phyloP scores from a whole-genome alignment of 2,329 filamentous ascomycete species.

The Talaromyces sp. region DNA sequence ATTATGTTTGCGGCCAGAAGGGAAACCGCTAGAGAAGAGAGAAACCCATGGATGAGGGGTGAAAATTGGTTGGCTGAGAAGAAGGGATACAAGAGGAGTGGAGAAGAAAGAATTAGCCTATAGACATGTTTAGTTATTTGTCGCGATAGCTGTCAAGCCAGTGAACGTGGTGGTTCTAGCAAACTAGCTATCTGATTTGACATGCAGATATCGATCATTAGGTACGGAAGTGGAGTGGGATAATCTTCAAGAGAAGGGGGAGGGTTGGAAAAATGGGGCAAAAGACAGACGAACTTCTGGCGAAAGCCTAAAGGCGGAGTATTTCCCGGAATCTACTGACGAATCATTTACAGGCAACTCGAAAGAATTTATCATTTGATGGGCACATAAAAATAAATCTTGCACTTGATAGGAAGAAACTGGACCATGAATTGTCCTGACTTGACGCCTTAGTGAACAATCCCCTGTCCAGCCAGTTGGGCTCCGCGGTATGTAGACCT shows the following conservation, averaged over 20 bases:
- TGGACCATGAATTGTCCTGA: background rate
- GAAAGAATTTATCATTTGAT: background rate
- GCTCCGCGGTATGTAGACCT: conserved; percentile 11
- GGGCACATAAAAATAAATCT: background rate
- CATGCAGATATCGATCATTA: conserved; percentile 8
- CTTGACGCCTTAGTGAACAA: conserved; percentile 13
- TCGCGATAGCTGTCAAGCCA: conserved; percentile 13
- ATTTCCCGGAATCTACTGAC: background rate
- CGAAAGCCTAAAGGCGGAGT: conserved; percentile 15
- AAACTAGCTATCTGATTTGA: conserved; percentile 7
- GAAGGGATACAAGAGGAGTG: background rate
- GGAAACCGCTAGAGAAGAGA: background rate
- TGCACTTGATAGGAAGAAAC: conserved; percentile 4
- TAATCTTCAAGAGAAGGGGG: conserved; percentile 9
- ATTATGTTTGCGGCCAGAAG: conserved; percentile 1
- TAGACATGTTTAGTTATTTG: background rate
- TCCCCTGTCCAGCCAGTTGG: conserved; percentile 12
- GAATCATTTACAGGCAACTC: background rate
- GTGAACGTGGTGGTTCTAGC: conserved; percentile 19
- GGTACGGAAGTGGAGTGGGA: conserved; percentile 1
- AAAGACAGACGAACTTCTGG: background rate
- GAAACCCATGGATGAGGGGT: conserved; percentile 23
- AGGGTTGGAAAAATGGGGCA: background rate
- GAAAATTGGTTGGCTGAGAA: conserved; percentile 11
- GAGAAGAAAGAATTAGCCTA: conserved; percentile 5